Base-by-base conservation (phyloP, 257 asterid genomes). In the Thymus mandschuricus region DNA sequence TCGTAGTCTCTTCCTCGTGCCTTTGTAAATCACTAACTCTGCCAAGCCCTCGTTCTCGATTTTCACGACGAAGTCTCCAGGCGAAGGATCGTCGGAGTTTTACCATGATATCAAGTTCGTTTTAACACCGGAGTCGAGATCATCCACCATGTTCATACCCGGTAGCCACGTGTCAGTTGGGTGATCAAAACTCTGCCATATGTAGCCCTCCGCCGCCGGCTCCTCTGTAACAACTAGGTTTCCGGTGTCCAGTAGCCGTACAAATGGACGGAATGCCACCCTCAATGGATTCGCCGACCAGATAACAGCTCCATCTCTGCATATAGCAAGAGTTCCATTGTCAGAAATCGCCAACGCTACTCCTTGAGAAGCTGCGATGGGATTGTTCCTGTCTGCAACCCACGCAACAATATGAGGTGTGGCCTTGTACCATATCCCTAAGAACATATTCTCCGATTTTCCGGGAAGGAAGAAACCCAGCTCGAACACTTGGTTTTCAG, bases 151-250 rank as follows among this genome's bases (percentile, higher is more conserved):
- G 34, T 63, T 59, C 81, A 75, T 78, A 2, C 77, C 84, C 10
- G 82, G 72, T 28, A 79, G 43, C 45, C 27, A 10, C 10, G 64
- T 73, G 64, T 73, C 66, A 3, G 71, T 73, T 31, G 66, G 71
- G 5, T 15, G 12, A 35, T 81, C 81, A 6, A 82, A 82, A 49
- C 87, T 80, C 82, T 82, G 81, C 82, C 84, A 79, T 57, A 67
- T 1, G 73, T 35, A 66, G 13, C 33, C 50, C 15, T 60, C 69
- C 38, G 0, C 59, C 2, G 34, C 7, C 40, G n/a, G n/a, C 50
- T 59, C 49, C 30, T 61, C 41, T 0, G 68, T 6, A 46, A 76
- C 8, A 44, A 70, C 56, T 13, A 70, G 75, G 57, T 70, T 70
- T 13, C 75, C 75, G 21, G 59, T 70, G 33, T 70, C 66, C 0